A percentile compares a stretch with the other conserved stretches of the same genome.
phyloP scores from a whole-genome alignment of 2,329 filamentous ascomycete genomes.

The Colletotrichum camelliae region DNA sequence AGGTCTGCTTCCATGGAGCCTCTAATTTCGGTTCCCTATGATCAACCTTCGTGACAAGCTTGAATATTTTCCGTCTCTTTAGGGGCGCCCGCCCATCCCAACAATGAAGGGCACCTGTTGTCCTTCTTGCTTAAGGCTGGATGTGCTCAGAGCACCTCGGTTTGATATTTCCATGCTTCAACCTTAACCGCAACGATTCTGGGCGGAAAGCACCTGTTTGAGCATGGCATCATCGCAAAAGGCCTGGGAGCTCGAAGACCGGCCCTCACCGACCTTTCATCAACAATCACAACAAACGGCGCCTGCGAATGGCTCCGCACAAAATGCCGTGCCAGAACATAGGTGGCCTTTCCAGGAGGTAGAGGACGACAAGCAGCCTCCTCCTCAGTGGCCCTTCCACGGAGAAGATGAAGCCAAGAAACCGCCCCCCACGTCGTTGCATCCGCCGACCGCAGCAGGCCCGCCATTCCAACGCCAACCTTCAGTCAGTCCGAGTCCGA shows the following conservation, averaged over 20 bases:
- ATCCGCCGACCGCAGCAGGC: background rate
- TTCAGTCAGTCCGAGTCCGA: background rate
- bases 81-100: background rate
- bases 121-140: background rate
- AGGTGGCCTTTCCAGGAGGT: background rate
- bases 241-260: conserved; percentile 9
- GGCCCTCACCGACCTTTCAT: background rate
- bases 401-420: background rate
- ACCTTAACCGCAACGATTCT: background rate
- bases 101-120: background rate
- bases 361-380: background rate
- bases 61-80: background rate
- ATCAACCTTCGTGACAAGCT: background rate
- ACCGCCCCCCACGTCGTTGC: background rate
- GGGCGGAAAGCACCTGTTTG: background rate
- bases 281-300: background rate
- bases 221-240: background rate
- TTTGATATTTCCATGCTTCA: background rate
- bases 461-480: background rate
- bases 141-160: background rate
- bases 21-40: conserved; percentile 1
- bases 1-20: background rate
- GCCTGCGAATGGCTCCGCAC: background rate
- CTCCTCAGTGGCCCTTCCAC: background rate
- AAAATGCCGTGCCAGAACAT: background rate